Evolutionary conservation across 176 grass and related monocot species (phyloP).

Genomic region (Hyparrhenia diplandra): DNA sequence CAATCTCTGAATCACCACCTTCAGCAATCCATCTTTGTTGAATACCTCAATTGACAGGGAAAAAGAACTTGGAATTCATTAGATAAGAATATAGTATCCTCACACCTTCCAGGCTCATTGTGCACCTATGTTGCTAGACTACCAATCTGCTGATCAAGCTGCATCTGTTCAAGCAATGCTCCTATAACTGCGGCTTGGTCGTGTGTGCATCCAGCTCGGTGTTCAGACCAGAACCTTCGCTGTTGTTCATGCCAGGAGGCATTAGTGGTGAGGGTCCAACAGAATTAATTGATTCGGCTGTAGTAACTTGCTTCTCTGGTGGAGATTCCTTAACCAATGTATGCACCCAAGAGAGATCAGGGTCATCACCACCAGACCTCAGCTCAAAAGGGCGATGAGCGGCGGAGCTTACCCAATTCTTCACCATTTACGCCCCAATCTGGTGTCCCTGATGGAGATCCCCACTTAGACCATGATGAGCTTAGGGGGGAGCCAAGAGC

Average conservation of each 20-base stretch:
- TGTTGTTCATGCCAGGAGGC: slow-evolving; percentile 5
- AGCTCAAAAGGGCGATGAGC: slow-evolving; percentile 84
- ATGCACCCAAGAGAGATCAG: slow-evolving; percentile 82
- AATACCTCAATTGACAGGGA: slow-evolving; percentile 33
- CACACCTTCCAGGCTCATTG: slow-evolving; percentile 1
- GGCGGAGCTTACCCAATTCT: slow-evolving; percentile 62
- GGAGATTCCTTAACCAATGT: slow-evolving; percentile 75
- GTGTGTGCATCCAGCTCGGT: slow-evolving; percentile 24
- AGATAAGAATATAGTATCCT: slow-evolving; percentile 38
- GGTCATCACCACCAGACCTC: slow-evolving; percentile 54
- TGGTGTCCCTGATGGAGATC: slow-evolving; percentile 45
- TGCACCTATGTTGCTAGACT: slow-evolving; percentile 49
- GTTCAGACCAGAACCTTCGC: slow-evolving; percentile 27
- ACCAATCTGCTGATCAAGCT: slow-evolving; percentile 60
- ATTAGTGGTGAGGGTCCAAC: slow-evolving; percentile 27
- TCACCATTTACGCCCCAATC: slow-evolving; percentile 70
- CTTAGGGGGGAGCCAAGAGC: slow-evolving; percentile 50
- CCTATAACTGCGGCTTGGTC: slow-evolving; percentile 55
- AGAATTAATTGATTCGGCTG: slow-evolving; percentile 32
- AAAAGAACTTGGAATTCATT: slow-evolving; percentile 35
- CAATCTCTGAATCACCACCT: slow-evolving; percentile 67
- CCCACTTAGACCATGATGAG: slow-evolving; percentile 66
- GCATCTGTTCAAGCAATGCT: slow-evolving; percentile 70
- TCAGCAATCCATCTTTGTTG: slow-evolving; percentile 51
- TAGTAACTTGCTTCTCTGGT: slow-evolving; percentile 50